Evolutionary conservation across 176 grass and related monocot genomes (phyloP).

Genomic region (Thinopyrum elongatum): DNA sequence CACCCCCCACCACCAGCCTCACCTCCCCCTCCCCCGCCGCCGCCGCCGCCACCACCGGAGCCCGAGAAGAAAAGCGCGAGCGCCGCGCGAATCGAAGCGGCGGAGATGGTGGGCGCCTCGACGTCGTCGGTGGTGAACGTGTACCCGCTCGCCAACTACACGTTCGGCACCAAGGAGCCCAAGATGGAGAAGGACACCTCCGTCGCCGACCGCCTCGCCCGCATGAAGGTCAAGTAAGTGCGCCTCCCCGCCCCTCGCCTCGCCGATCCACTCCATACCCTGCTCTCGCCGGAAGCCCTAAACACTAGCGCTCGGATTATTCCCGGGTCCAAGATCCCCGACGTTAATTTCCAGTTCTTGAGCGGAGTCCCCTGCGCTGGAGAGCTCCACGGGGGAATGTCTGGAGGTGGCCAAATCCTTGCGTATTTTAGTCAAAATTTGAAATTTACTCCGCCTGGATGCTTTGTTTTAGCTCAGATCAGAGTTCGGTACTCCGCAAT

Average conservation of each 20-base stretch:
- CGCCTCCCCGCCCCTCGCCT: neutral
- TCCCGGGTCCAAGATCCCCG: neutral
- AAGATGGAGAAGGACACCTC: constrained; percentile 99
- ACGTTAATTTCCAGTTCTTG: neutral
- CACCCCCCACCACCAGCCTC: constrained; percentile 14
- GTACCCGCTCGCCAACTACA: constrained; percentile 98
- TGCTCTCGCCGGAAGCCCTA: neutral
- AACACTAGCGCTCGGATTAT: constrained; percentile 25
- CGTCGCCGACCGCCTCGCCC: constrained; percentile 94
- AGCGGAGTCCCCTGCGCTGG: neutral
- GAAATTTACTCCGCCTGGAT: neutral
- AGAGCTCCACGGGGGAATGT: neutral
- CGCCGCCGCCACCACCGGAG: constrained; percentile 30
- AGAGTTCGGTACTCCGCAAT: neutral
- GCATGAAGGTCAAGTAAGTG: constrained; percentile 98
- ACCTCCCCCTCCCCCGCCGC: constrained; percentile 14
- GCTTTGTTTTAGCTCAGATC: neutral
- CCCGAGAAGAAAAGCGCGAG: neutral
- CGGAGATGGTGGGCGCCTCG: constrained; percentile 41
- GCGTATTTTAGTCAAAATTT: neutral
- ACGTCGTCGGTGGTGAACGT: constrained; percentile 69
- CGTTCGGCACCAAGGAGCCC: constrained; percentile 98
- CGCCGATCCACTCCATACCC: constrained; percentile 2
- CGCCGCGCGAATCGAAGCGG: neutral
- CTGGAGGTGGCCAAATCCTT: neutral